Conservation (phyloP, 2,329 filamentous ascomycete species). For the Pestalotiopsis fici region DNA sequence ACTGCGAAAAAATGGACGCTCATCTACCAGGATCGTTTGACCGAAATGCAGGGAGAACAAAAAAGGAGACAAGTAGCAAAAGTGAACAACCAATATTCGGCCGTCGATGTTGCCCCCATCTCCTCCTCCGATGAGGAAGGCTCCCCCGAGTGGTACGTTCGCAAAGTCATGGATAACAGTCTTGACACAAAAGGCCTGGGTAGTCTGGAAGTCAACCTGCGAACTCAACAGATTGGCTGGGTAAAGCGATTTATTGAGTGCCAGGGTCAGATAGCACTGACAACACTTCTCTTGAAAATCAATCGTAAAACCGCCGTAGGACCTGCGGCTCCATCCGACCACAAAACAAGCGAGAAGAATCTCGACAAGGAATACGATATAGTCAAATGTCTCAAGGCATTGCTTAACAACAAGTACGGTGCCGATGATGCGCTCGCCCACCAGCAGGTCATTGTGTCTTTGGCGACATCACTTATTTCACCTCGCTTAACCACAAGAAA, state of each 20-base stretch:
- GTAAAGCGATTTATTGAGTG: constrained; percentile 96
- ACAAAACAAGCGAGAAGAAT: constrained; percentile 69
- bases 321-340: constrained; percentile 62
- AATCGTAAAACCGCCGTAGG: constrained; percentile 82
- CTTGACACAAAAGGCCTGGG: constrained; percentile 90
- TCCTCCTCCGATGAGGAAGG: constrained; percentile 81
- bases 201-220: constrained; percentile 89
- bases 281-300: constrained; percentile 90
- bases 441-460: constrained; percentile 84
- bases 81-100: constrained; percentile 65
- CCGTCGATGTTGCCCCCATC: constrained; percentile 70
- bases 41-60: constrained; percentile 92
- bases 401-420: constrained; percentile 99
- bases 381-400: constrained; percentile 91
- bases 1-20: constrained; percentile 97
- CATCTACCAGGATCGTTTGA: constrained; percentile 90
- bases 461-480: constrained; percentile 85
- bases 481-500: constrained; percentile 89
- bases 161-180: constrained; percentile 93
- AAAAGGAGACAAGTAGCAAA: constrained; percentile 78
- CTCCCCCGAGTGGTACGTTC: constrained; percentile 97
- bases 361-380: constrained; percentile 95
- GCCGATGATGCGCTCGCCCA: constrained; percentile 92
- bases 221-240: constrained; percentile 97
- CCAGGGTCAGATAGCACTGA: constrained; percentile 93